Conservation (phyloP, 495 filamentous ascomycete genomes). For the Eremomyces bilateralis region DNA sequence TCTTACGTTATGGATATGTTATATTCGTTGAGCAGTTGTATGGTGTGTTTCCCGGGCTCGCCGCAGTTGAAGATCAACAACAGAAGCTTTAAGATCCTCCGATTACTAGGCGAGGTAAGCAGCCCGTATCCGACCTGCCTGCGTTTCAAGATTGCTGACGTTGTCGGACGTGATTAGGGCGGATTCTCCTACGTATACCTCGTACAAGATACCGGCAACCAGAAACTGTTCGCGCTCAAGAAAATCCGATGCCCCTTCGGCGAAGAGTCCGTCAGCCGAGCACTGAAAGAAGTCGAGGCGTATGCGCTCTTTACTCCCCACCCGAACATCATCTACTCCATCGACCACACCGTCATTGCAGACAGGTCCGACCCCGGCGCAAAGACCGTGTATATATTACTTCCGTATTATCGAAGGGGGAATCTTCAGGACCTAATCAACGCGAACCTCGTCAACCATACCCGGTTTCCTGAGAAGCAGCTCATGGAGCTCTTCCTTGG, state of each 20-base stretch:
- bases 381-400: slow-evolving; percentile 90
- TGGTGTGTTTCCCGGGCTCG: slow-evolving; percentile 84
- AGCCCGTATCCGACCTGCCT: no score
- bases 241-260: slow-evolving; percentile 97
- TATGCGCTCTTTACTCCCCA: slow-evolving; percentile 73
- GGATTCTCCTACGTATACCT: slow-evolving; percentile 98
- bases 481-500: slow-evolving; percentile 82
- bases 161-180: slow-evolving; percentile 46
- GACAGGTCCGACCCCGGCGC: slow-evolving; percentile 39
- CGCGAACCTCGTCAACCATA: slow-evolving; percentile 91
- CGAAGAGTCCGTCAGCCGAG: slow-evolving; percentile 80
- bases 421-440: slow-evolving; percentile 98
- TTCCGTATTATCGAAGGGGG: slow-evolving; percentile 84
- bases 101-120: slow-evolving; percentile 68
- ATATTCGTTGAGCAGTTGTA: slow-evolving; percentile 78
- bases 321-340: slow-evolving; percentile 69
- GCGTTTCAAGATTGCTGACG: no score
- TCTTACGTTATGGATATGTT: slow-evolving; percentile 63
- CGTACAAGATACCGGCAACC: slow-evolving; percentile 66
- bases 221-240: slow-evolving; percentile 79
- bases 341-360: slow-evolving; percentile 57
- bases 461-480: slow-evolving; percentile 70
- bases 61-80: slow-evolving; percentile 90
- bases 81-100: slow-evolving; percentile 83
- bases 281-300: slow-evolving; percentile 90